Conservation (phyloP, 768 basidiomycete genomes). For the Tulasnella sp. region DNA sequence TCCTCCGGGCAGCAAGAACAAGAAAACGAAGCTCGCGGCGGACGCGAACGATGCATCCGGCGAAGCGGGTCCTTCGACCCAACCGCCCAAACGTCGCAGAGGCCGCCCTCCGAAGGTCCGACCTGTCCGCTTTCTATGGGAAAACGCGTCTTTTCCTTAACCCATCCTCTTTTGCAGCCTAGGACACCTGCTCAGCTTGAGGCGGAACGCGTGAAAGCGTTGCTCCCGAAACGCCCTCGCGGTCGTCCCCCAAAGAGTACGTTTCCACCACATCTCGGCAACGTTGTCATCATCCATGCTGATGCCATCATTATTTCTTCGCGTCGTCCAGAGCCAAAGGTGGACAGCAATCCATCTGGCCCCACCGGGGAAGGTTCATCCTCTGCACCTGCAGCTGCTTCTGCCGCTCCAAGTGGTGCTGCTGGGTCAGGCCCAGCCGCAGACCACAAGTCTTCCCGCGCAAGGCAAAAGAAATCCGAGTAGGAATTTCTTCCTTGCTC, state of each 20-base stretch:
- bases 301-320: not conserved
- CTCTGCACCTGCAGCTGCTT: not conserved
- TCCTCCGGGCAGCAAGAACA: constrained; percentile 80
- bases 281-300: not conserved
- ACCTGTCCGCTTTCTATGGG: not conserved
- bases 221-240: constrained; percentile 21
- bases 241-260: constrained; percentile 14
- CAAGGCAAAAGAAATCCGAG: not conserved
- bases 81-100: constrained; percentile 34
- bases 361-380: not conserved
- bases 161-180: constrained; percentile 4
- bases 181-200: constrained; percentile 22
- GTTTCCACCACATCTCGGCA: not conserved
- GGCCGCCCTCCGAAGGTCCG: constrained; percentile 42
- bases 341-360: not conserved
- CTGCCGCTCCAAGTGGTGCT: not conserved
- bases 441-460: not conserved
- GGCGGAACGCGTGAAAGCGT: constrained; percentile 23
- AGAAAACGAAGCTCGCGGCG: constrained; percentile 32
- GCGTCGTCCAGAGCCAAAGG: not conserved
- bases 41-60: constrained; percentile 22
- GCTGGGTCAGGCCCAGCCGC: not conserved
- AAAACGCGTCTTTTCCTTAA: constrained; percentile 1
- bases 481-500: not conserved
- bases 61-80: constrained; percentile 25